Percentiles rank a stretch among this genome's conserved stretches.
Conservation (phyloP, 75 land plant species). For the Azolla pinnata region DNA sequence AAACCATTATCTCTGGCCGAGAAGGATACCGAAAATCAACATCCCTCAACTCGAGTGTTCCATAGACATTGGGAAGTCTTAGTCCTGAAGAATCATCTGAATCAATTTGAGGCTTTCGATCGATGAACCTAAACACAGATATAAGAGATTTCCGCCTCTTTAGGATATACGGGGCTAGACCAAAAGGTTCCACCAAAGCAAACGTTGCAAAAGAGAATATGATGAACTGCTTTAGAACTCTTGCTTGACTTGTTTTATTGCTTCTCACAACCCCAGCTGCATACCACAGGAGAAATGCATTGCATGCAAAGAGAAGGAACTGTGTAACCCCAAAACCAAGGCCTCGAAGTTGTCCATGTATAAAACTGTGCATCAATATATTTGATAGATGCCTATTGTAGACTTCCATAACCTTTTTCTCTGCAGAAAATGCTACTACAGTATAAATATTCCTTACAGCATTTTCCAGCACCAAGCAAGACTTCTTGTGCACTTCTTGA, state of each 20-base stretch:
- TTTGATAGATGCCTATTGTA: conserved; percentile 58
- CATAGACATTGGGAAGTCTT: conserved; percentile 89
- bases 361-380: conserved; percentile 60
- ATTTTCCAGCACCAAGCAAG: conserved; percentile 87
- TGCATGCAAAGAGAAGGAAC: conserved; percentile 92
- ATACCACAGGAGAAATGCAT: conserved; percentile 92
- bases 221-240: conserved; percentile 74
- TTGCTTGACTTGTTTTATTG: conserved; percentile 29
- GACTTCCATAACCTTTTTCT: conserved; percentile 75
- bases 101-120: conserved; percentile 75
- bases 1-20: conserved; percentile 73
- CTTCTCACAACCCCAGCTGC: conserved; percentile 51
- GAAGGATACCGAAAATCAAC: conserved; percentile 90
- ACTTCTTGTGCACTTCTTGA: conserved; percentile 85
- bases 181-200: conserved; percentile 98
- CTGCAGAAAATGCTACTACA: conserved; percentile 91
- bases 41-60: conserved; percentile 80
- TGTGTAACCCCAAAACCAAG: conserved; percentile 90
- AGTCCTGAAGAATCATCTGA: conserved; percentile 74
- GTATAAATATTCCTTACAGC: conserved; percentile 97
- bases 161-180: conserved; percentile 91
- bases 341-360: conserved; percentile 76
- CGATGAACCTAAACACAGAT: conserved; percentile 91
- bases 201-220: conserved; percentile 96
- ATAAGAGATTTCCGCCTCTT: conserved; percentile 72